Conservation (phyloP, 345 rosid genomes). For the Hevea brasiliensis region DNA sequence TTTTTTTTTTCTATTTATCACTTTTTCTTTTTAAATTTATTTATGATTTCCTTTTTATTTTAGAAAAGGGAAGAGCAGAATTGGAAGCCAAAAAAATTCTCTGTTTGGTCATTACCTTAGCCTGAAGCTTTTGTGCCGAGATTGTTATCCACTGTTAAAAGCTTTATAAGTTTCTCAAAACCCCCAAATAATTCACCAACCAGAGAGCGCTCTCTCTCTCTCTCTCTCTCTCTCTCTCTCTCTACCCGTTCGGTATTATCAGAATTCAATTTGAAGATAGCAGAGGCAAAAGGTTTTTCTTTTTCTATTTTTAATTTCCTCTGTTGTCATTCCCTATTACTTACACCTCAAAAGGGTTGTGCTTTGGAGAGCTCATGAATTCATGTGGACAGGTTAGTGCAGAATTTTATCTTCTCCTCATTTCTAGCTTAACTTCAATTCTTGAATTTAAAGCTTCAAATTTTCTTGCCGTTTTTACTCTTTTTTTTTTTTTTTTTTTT, state of each 20-base stretch:
- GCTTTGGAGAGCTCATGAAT: slow-evolving; percentile 14
- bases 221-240: not conserved
- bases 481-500: not conserved
- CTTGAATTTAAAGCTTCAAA: not conserved
- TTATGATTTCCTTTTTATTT: too few relatives aligned
- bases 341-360: not conserved
- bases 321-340: not conserved
- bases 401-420: not conserved
- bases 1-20: too few relatives aligned
- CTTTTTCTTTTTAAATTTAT: too few relatives aligned
- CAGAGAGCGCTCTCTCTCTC: not conserved
- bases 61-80: too few relatives aligned
- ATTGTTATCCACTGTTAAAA: slow-evolving; percentile 12
- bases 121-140: not conserved
- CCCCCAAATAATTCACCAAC: slow-evolving; percentile 15
- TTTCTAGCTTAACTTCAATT: not conserved
- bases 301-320: too few relatives aligned
- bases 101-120: not conserved
- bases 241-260: slow-evolving; percentile 14
- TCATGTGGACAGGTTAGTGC: slow-evolving; percentile 18
- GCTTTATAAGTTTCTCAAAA: not conserved
- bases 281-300: not conserved
- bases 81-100: too few relatives aligned
- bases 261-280: not conserved
- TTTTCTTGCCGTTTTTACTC: not conserved